Evolutionary conservation across 2,329 filamentous ascomycete species (phyloP), one percentile per base, ranked within the genome.

Genomic region (Elsinoe ampelina): DNA sequence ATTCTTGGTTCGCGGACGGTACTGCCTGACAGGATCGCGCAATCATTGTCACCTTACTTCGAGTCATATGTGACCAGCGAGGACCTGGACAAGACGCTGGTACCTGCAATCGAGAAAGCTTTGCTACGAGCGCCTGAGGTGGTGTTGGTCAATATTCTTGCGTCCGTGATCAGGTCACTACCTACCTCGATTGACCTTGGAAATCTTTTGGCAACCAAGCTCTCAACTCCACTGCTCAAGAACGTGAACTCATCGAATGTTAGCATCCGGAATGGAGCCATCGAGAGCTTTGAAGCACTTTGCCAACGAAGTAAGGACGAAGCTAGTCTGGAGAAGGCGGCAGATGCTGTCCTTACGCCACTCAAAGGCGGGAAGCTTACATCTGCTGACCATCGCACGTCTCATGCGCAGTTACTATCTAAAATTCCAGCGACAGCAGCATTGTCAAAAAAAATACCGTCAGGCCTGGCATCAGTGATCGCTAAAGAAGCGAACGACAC

Each of bases 171-270:
- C 58, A 71, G 77, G 7, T 82, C 88, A 26, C 74, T 98, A 5
- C 83, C 89, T 1, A 67, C 74, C 26, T 74, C 75, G 5, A 78
- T 93, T 63, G 92, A 98, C 65, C 77, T 97, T 15, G 92, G 92
- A 7, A 80, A 83, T 36, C 73, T 87, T 3, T 76, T 97, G 15
- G 78, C 80, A 54, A 76, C 78, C 22, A 87, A 86, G 60, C 77
- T 98, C 35, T 71, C 95, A 36, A 97, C 95, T 70, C 89, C 90
- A 5, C 75, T 98, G 11, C 73, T 97, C n/a, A 84, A 89, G 39
- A 95, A 90, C 67, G 78, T 91, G 70, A 96, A 95, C 71, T 97
- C 93, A 1, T 91, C 87, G 66, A 97, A 95, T 68, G 75, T 81
- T 12, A 72, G 72, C 2, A 89, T 96, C 60, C 84, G 92, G 57